Conservation (phyloP, 2,329 filamentous ascomycete genomes). For the Aspergillus uvarum region DNA sequence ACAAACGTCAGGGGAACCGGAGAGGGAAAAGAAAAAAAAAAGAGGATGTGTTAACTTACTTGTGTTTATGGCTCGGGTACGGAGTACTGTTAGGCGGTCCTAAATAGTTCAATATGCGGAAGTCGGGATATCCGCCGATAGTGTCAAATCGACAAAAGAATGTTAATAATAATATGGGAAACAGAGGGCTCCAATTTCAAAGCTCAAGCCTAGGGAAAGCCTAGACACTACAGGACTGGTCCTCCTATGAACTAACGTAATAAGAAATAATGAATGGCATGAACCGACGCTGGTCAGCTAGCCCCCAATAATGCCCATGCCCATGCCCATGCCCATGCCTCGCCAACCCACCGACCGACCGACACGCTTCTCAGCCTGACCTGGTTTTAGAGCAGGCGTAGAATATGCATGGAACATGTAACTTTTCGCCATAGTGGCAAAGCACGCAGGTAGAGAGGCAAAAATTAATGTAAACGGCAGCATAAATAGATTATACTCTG, state of each 20-base stretch:
- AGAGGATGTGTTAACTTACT: no score
- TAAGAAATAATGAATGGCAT: conserved; percentile 16
- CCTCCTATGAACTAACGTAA: conserved; percentile 13
- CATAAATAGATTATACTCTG: background rate
- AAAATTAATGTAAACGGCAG: background rate
- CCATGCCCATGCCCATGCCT: background rate
- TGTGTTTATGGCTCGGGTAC: conserved; percentile 2
- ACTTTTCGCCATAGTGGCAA: conserved; percentile 12
- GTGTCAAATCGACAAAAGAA: background rate
- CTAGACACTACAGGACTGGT: conserved; percentile 10
- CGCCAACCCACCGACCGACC: background rate
- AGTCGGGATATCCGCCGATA: conserved; percentile 22
- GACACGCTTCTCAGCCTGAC: conserved; percentile 1
- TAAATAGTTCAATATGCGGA: conserved; percentile 18
- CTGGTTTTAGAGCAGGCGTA: conserved; percentile 32
- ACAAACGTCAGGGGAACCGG: background rate
- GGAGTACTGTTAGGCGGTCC: conserved; percentile 3
- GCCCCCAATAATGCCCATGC: background rate
- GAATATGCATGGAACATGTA: conserved; percentile 42
- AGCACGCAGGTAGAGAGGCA: background rate
- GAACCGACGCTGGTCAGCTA: conserved; percentile 6
- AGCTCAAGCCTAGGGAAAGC: conserved; percentile 12
- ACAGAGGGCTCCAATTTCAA: no score
- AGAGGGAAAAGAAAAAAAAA: background rate
- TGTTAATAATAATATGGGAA: no score